Evolutionary conservation across 169 alveolate genomes (phyloP).

Genomic region (Amoebophrya sp.): DNA sequence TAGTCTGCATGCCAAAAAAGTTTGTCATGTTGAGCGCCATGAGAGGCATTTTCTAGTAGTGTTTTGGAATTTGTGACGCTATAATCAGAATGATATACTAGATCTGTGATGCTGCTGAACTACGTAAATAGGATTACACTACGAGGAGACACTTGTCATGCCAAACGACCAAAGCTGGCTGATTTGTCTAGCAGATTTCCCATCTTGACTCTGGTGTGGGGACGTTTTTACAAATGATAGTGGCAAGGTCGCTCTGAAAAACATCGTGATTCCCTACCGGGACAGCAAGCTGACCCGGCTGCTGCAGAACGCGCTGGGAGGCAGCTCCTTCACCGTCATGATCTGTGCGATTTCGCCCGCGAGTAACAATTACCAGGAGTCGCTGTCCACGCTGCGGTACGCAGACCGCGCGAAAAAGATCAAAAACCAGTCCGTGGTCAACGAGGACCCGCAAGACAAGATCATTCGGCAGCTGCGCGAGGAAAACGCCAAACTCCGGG

Average conservation of each 20-base stretch:
- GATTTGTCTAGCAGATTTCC: no score
- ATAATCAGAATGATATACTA: no score
- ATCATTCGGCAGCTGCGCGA: constrained; percentile 67
- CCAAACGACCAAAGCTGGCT: no score
- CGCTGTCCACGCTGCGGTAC: constrained; percentile 67
- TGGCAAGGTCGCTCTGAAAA: constrained; percentile 43
- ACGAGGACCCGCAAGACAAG: constrained; percentile 73
- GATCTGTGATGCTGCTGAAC: no score
- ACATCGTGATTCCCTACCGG: constrained; percentile 68
- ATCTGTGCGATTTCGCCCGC: constrained; percentile 78
- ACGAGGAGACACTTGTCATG: no score
- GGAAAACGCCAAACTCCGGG: constrained; percentile 44
- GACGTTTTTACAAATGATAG: no score
- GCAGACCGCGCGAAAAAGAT: constrained; percentile 82
- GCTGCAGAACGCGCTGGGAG: constrained; percentile 71
- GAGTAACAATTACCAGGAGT: constrained; percentile 68
- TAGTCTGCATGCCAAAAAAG: no score
- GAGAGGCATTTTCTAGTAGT: no score
- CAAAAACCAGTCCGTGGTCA: constrained; percentile 71
- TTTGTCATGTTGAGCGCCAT: no score
- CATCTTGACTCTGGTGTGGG: no score
- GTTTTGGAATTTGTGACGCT: no score
- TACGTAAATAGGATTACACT: no score
- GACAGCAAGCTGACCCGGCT: constrained; percentile 72
- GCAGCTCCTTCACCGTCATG: constrained; percentile 76